These are phyloP conservation scores for Ganoderma resinaceum DNA, from an alignment of 1,284 basidiomycete genomes.

Conservation along the genomic window DNA sequence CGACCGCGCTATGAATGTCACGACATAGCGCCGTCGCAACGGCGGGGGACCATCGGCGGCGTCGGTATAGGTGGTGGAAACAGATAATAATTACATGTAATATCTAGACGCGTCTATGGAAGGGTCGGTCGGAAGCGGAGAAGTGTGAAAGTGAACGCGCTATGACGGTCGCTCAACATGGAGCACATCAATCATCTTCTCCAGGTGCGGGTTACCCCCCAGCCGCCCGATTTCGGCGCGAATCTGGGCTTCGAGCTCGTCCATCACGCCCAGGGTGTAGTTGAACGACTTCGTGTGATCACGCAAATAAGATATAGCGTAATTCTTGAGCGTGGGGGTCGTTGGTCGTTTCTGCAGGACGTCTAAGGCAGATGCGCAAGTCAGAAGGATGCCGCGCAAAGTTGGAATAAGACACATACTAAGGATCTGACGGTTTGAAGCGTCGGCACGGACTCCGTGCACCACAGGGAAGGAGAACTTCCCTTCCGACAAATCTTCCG, in stretches of 20 bases:
- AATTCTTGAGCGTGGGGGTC: constrained; percentile 79
- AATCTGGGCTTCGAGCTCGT: constrained; percentile 61
- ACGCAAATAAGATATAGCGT: constrained; percentile 81
- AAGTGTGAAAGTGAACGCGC: background rate
- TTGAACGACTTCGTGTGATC: constrained; percentile 78
- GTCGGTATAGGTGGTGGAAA: background rate
- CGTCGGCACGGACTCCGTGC: constrained; percentile 84
- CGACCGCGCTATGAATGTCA: background rate
- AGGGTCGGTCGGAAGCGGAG: background rate
- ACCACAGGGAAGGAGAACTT: constrained; percentile 97
- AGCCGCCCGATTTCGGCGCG: constrained; percentile 60
- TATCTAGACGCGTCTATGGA: background rate
- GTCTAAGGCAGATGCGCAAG: constrained; percentile 54
- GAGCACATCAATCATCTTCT: constrained; percentile 52
- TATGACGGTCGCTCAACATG: constrained; percentile 37
- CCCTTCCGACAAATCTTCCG: constrained; percentile 94
- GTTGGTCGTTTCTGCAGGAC: constrained; percentile 88
- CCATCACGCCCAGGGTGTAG: constrained; percentile 73
- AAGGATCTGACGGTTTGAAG: constrained; percentile 77
- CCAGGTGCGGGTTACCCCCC: constrained; percentile 62
- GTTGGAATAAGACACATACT: constrained; percentile 59
- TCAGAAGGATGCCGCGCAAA: background rate
- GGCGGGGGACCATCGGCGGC: background rate
- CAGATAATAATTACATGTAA: background rate
- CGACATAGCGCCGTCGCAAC: background rate